Conservation (phyloP, 2,329 filamentous ascomycete genomes). For the Sarocladium kiliense region DNA sequence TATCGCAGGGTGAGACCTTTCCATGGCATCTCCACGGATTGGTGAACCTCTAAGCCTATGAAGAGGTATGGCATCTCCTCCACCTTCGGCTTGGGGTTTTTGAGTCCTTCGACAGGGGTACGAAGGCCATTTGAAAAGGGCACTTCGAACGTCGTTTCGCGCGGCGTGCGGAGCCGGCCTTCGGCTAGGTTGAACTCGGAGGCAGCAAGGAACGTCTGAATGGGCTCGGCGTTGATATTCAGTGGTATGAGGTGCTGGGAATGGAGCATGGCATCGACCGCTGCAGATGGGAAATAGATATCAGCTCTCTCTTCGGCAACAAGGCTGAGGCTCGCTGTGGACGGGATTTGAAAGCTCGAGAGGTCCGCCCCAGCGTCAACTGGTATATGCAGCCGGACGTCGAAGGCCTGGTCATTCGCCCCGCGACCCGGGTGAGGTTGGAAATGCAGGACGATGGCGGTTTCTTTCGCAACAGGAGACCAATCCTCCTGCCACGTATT, state of each 20-base stretch:
- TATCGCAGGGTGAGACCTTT: constrained; percentile 42
- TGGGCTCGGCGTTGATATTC: constrained; percentile 21
- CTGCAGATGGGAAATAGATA: constrained; percentile 38
- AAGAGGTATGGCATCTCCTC: constrained; percentile 30
- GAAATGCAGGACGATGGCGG: constrained; percentile 42
- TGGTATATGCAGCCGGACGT: constrained; percentile 25
- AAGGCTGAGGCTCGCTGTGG: constrained; percentile 25
- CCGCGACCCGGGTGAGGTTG: constrained; percentile 23
- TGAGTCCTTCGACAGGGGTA: not conserved
- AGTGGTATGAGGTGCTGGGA: constrained; percentile 33
- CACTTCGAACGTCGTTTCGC: constrained; percentile 19
- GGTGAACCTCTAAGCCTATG: constrained; percentile 47
- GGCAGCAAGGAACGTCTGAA: constrained; percentile 38
- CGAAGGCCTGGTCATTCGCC: constrained; percentile 13
- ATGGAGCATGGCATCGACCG: constrained; percentile 43
- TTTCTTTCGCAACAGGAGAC: constrained; percentile 18
- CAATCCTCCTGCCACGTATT: constrained; percentile 21
- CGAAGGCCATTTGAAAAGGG: constrained; percentile 20
- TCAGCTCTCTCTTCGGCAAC: constrained; percentile 30
- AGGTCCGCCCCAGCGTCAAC: constrained; percentile 23
- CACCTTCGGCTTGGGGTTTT: not conserved
- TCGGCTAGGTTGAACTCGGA: constrained; percentile 40
- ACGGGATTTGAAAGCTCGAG: constrained; percentile 21
- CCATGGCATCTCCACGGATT: constrained; percentile 36
- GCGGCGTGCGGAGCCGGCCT: constrained; percentile 36